Base-by-base conservation (phyloP, 345 rosid species). In the Hibiscus syriacus region DNA sequence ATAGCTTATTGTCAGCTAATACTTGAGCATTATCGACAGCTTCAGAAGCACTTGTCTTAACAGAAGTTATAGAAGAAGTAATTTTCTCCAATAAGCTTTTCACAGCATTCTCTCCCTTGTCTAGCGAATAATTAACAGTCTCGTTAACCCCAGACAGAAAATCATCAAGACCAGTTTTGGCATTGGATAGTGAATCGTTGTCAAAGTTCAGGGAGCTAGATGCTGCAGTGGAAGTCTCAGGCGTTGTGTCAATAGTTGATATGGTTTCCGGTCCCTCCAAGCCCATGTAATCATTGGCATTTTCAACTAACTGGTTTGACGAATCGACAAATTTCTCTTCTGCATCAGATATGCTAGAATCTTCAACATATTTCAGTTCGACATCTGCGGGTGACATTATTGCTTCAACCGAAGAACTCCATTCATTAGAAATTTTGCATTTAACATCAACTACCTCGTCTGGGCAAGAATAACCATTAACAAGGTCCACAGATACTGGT, bases 11-110 rank as follows among this genome's bases (percentile, higher is more conserved):
- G 64, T 78, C 81, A 68, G 82, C 83, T n/a, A 72, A 43, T 65
- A 75, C 86, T 71, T 90, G 58, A 71, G 82, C 85, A 75, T 62
- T 74, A 59, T 94, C 92, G 64, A 87, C 80, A 17, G 66, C 80
- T 76, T 84, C 84, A 49, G 84, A 84, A 69, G 89, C 91, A 78
- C 74, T 71, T 79, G 83, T 83, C 3, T 76, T 77, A 55, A 88
- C 73, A 38, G 88, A 82, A 55, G 83, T 74, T 76, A 87, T 49
- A 0, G 87, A 85, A 20, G 96, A 80, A 48, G 80, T 74, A 48
- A 87, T 49, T 50, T 81, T 68, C 52, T 91, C 92, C 65, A 90
- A 70, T 63, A 87, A 76, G 82, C 74, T 81, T 72, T 83, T 83
- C 17, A 88, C 64, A 50, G 77, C 76, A 72, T 64, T 74, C 64